A percentile compares a stretch with the other conserved stretches of the same genome.
These are phyloP conservation scores for Heracleum sosnowskyi DNA, from an alignment of 129 eudicot species.

Conservation along the genomic window DNA sequence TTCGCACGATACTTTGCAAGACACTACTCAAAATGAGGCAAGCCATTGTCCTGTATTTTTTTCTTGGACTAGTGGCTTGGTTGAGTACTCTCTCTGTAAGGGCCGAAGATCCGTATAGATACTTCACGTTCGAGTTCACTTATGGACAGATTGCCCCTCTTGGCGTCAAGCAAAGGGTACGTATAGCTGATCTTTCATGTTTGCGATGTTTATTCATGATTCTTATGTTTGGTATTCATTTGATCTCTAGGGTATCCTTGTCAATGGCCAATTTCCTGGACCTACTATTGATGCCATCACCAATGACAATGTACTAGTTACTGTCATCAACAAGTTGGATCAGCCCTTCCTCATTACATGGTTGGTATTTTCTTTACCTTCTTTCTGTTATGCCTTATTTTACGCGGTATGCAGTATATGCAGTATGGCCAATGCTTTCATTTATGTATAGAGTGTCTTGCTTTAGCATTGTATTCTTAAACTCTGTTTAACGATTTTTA, in stretches of 20 bases:
- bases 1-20: conserved; percentile 10
- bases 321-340: conserved; percentile 58
- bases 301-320: conserved; percentile 67
- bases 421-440: neutral
- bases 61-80: conserved; percentile 53
- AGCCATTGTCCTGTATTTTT: conserved; percentile 36
- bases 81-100: conserved; percentile 29
- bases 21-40: conserved; percentile 26
- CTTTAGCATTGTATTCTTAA: neutral
- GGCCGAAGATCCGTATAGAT: conserved; percentile 82
- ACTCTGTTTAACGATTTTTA: neutral
- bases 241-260: conserved; percentile 61
- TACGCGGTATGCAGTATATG: neutral
- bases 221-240: no score
- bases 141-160: conserved; percentile 71
- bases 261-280: conserved; percentile 87
- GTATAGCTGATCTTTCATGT: neutral
- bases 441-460: neutral
- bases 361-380: conserved; percentile 24
- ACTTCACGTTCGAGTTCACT: conserved; percentile 41
- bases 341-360: conserved; percentile 87
- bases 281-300: conserved; percentile 56
- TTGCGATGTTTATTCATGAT: neutral
- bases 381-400: neutral
- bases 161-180: conserved; percentile 69